These are phyloP conservation scores for Macrotyloma uniflorum DNA, from an alignment of 306 rosid genomes.

Conservation along the genomic window DNA sequence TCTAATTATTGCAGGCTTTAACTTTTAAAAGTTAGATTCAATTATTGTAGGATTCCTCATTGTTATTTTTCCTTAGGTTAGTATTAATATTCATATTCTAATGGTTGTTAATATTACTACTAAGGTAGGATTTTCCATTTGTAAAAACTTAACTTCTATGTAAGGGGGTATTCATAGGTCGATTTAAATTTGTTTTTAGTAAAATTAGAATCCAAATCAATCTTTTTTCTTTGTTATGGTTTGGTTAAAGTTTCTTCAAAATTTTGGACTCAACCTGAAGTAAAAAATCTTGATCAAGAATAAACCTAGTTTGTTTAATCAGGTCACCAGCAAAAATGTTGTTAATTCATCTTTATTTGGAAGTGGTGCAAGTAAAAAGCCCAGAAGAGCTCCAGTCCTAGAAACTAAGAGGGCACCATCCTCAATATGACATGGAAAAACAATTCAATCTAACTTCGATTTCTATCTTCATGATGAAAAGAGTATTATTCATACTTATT, in stretches of 20 bases:
- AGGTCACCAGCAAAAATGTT: too few species aligned
- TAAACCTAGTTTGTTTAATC: too few species aligned
- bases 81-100: background rate
- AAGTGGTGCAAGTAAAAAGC: background rate
- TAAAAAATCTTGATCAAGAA: too few species aligned
- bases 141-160: background rate
- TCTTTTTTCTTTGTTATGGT: too few species aligned
- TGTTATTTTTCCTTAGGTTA: background rate
- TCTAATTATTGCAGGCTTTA: conserved; percentile 16
- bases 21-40: background rate
- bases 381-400: background rate
- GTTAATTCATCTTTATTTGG: too few species aligned
- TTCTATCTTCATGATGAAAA: background rate
- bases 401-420: too few species aligned
- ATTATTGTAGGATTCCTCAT: background rate
- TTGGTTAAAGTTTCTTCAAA: too few species aligned
- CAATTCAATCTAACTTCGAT: background rate
- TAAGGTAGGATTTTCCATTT: background rate
- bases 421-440: background rate
- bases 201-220: too few species aligned
- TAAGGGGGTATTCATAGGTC: background rate
- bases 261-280: too few species aligned
- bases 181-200: background rate
- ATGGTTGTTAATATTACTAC: background rate
- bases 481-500: background rate